Evolutionary conservation across 164 flowering plant genomes (phyloP).

Genomic region (Berberis vulgaris): DNA sequence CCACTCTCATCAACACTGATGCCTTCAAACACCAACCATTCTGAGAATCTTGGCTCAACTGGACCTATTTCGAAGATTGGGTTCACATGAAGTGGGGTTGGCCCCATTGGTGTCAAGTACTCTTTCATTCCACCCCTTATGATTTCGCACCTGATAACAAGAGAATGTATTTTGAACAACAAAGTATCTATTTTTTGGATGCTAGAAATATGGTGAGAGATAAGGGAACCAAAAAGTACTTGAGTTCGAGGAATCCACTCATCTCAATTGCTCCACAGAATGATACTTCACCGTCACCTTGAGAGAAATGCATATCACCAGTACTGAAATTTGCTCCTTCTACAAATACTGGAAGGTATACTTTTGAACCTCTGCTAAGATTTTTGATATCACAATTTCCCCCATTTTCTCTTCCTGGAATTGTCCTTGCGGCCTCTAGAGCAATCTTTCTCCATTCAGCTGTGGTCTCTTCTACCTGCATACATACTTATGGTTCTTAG

Average conservation of each 20-base stretch:
- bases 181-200: too few species aligned
- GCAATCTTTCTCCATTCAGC: slow-evolving; percentile 83
- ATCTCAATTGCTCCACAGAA: slow-evolving; percentile 99
- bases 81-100: slow-evolving; percentile 85
- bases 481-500: neutral
- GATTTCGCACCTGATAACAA: slow-evolving; percentile 62
- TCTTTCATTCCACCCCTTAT: slow-evolving; percentile 85
- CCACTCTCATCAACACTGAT: slow-evolving; percentile 96
- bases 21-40: slow-evolving; percentile 96
- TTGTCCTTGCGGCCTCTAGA: slow-evolving; percentile 86
- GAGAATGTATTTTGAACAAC: neutral
- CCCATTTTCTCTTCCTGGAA: slow-evolving; percentile 96
- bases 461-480: slow-evolving; percentile 54
- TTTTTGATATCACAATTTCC: slow-evolving; percentile 97
- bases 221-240: slow-evolving; percentile 27
- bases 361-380: slow-evolving; percentile 84
- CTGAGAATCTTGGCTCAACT: slow-evolving; percentile 90
- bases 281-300: slow-evolving; percentile 92
- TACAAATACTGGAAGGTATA: slow-evolving; percentile 89
- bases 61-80: slow-evolving; percentile 97
- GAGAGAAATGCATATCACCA: slow-evolving; percentile 98
- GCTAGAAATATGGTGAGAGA: too few species aligned
- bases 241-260: slow-evolving; percentile 95
- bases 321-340: slow-evolving; percentile 91
- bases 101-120: slow-evolving; percentile 97